Percentiles rank a stretch among this genome's conserved stretches.
phyloP scores from a whole-genome alignment of 2,329 filamentous ascomycete genomes.

The Cladosporium sp. region DNA sequence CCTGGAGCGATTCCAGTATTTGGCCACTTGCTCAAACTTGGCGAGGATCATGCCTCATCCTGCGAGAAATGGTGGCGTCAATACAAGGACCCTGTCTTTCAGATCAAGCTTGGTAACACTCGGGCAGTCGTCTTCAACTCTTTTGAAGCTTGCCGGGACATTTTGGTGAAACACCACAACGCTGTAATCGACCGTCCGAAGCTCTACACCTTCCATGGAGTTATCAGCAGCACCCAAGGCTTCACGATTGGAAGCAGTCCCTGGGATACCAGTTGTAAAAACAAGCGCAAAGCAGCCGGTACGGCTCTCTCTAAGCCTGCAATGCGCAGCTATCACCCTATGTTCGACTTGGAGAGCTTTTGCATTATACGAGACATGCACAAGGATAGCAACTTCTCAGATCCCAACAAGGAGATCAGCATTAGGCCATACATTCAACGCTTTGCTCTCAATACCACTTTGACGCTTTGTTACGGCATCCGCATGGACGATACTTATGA shows the following conservation, averaged over 20 bases:
- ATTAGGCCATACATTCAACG: slow-evolving; percentile 56
- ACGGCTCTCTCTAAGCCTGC: slow-evolving; percentile 50
- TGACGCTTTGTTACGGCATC: slow-evolving; percentile 58
- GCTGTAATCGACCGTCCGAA: slow-evolving; percentile 55
- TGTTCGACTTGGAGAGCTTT: slow-evolving; percentile 55
- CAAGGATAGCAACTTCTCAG: slow-evolving; percentile 43
- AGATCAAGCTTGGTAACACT: slow-evolving; percentile 57
- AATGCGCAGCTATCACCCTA: slow-evolving; percentile 52
- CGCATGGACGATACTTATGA: slow-evolving; percentile 59
- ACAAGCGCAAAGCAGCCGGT: slow-evolving; percentile 55
- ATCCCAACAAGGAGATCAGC: slow-evolving; percentile 44
- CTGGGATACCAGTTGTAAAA: slow-evolving; percentile 57
- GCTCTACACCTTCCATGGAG: slow-evolving; percentile 57
- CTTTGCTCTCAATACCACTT: slow-evolving; percentile 57
- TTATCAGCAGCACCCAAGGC: slow-evolving; percentile 55
- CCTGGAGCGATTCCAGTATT: slow-evolving; percentile 54
- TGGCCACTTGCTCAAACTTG: slow-evolving; percentile 55
- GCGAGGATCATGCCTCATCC: slow-evolving; percentile 56
- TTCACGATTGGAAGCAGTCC: slow-evolving; percentile 59
- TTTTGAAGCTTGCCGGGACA: slow-evolving; percentile 55
- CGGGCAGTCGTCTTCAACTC: slow-evolving; percentile 57
- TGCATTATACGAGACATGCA: slow-evolving; percentile 54
- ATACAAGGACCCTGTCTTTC: slow-evolving; percentile 52
- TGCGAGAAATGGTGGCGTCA: slow-evolving; percentile 53
- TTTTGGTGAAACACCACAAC: slow-evolving; percentile 53